phyloP scores from a whole-genome alignment of 257 asterid genomes.

The Forsythia viridissima region DNA sequence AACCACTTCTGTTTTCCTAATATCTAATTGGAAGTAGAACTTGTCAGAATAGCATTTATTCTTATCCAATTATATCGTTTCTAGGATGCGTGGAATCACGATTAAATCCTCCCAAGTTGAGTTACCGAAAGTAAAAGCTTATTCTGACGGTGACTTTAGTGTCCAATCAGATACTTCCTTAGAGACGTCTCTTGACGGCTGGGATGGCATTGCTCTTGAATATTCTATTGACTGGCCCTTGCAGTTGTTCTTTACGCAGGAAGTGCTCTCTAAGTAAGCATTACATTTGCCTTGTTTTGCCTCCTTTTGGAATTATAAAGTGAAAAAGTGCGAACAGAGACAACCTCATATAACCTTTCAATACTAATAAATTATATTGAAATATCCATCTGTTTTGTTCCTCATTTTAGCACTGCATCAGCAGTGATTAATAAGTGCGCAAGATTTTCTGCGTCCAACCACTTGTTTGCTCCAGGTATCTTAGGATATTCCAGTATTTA shows the following conservation, averaged over 20 bases:
- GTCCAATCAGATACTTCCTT: slow-evolving; percentile 57
- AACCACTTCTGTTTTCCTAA: slow-evolving; percentile 17
- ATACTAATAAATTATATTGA: slow-evolving; percentile 11
- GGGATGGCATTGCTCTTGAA: slow-evolving; percentile 96
- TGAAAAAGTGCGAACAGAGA: slow-evolving; percentile 12
- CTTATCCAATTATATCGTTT: slow-evolving; percentile 29
- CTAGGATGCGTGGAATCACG: slow-evolving; percentile 80
- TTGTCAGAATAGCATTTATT: slow-evolving; percentile 10
- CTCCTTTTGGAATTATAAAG: slow-evolving; percentile 7
- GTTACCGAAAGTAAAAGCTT: slow-evolving; percentile 64
- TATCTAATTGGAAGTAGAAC: slow-evolving; percentile 10
- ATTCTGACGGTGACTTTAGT: slow-evolving; percentile 62
- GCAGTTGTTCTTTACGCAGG: slow-evolving; percentile 89
- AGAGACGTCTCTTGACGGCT: slow-evolving; percentile 82
- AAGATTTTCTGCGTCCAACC: slow-evolving; percentile 25
- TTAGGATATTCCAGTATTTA: slow-evolving; percentile 88
- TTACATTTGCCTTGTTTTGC: slow-evolving; percentile 19
- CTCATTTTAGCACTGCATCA: slow-evolving; percentile 22
- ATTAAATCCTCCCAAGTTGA: slow-evolving; percentile 66
- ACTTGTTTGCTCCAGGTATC: slow-evolving; percentile 58
- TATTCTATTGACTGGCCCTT: slow-evolving; percentile 97
- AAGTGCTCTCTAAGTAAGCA: slow-evolving; percentile 91
- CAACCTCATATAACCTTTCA: neutral
- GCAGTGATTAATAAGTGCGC: slow-evolving; percentile 21
- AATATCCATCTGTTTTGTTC: slow-evolving; percentile 17